Percentiles rank a stretch among this genome's conserved stretches.
Evolutionary conservation across 371 early-diverging fungal genomes (phyloP).

Genomic region (Phascolomyces articulosus): DNA sequence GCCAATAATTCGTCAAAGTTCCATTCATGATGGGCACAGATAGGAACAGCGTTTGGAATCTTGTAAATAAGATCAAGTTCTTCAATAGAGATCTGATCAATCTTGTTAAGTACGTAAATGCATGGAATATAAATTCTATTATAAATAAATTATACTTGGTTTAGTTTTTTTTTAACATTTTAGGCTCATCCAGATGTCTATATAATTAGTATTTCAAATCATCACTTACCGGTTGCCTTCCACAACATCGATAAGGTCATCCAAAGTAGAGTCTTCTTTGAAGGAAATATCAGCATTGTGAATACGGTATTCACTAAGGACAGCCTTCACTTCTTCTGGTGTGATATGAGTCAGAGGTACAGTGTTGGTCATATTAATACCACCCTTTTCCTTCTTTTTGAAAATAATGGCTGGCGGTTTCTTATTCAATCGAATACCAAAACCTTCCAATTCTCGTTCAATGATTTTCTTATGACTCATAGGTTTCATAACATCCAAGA

Average conservation of each 20-base stretch:
- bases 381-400: conserved; percentile 94
- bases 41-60: conserved; percentile 98
- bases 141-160: neutral
- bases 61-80: conserved; percentile 94
- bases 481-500: conserved; percentile 97
- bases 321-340: conserved; percentile 84
- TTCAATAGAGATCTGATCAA: conserved; percentile 92
- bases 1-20: conserved; percentile 98
- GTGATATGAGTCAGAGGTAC: conserved; percentile 87
- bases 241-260: conserved; percentile 97
- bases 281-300: conserved; percentile 93
- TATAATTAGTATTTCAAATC: neutral
- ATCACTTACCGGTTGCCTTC: conserved; percentile 78
- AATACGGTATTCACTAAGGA: conserved; percentile 91
- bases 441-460: conserved; percentile 98
- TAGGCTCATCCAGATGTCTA: too few relatives aligned
- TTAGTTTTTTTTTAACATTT: too few relatives aligned
- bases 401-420: conserved; percentile 96
- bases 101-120: conserved; percentile 96
- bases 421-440: conserved; percentile 98
- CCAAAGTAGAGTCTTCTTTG: conserved; percentile 85
- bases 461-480: conserved; percentile 92
- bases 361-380: conserved; percentile 89
- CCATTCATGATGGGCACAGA: conserved; percentile 98
- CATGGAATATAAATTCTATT: conserved; percentile 74